Evolutionary conservation across 1,139 yeast genomes (phyloP), one percentile per base, ranked within the genome.

Genomic region (Geotrichum carabidarum): DNA sequence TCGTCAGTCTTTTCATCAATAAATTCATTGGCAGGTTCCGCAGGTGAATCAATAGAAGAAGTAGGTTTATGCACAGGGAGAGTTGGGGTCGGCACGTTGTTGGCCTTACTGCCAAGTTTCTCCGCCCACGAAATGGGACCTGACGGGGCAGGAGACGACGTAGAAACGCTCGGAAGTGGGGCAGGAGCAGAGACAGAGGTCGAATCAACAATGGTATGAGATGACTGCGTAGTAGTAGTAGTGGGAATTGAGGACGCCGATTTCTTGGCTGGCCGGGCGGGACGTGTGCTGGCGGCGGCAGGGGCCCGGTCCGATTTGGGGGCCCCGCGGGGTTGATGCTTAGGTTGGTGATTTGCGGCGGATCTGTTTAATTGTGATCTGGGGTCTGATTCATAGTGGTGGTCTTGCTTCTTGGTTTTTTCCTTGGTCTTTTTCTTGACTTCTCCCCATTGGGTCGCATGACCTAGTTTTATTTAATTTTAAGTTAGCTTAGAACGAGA

Each of bases 371-470:
- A 38, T 14, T 36, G 38, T 40, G 48, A 31, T 44, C 46, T 44
- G 31, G 36, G 15, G 22, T 34, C 35, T 14, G 48, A 5, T 35
- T 27, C 27, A 9, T 22, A 14, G 40, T 30, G 22, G 40, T 30
- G 41, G 55, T 48, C 52, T 34, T 51, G 65, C 56, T 60, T 68
- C 67, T 51, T 68, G 65, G 59, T 68, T 67, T 63, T 71, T 76
- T 73, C 79, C 66, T 72, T 73, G 62, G 75, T 72, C 59, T 79
- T 79, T 68, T 78, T 79, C 68, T 79, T 80, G 51, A 80, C 84
- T 64, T 80, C 82, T 61, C 80, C 84, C 83, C 84, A 80, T 65
- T 78, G 79, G 56, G 77, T 71, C 31, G 79, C 83, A 50, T 68
- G 66, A 70, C 77, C 54, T 51, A 42, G 18, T n/a, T 37, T 37